A percentile compares a stretch with the other conserved stretches of the same genome.
phyloP scores from a whole-genome alignment of 768 basidiomycete species.

The Boletus patriciae region DNA sequence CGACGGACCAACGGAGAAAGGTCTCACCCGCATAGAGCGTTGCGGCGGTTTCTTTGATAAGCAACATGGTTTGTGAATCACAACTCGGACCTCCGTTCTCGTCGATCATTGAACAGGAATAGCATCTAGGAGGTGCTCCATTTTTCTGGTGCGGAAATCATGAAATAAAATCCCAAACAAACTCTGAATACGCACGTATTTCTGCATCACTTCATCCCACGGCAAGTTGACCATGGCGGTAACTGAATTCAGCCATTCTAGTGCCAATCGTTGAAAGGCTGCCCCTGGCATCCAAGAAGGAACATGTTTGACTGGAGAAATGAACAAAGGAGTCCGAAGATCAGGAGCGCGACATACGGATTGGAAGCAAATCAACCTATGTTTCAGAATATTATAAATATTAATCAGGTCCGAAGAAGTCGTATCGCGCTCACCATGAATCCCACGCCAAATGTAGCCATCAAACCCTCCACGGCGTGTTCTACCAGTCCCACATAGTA shows the following conservation, averaged over 20 bases:
- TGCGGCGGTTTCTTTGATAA: conserved; percentile 7
- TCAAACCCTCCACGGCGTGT: conserved; percentile 5
- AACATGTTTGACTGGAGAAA: conserved; percentile 1
- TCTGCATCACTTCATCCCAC: conserved; percentile 3
- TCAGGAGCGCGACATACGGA: background rate
- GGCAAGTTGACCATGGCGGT: conserved; percentile 4
- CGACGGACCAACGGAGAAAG: background rate
- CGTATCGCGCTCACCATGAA: background rate
- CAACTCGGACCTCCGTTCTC: conserved; percentile 4
- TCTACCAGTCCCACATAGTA: conserved; percentile 1
- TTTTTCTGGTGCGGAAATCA: background rate
- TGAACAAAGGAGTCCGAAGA: background rate
- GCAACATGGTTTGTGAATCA: background rate
- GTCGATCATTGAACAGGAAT: conserved; percentile 4
- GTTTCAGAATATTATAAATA: background rate
- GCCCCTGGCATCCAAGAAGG: conserved; percentile 5
- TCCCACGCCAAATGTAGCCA: conserved; percentile 4
- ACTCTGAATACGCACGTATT: background rate
- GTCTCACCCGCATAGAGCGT: background rate
- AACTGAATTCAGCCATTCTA: conserved; percentile 2
- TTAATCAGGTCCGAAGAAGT: background rate
- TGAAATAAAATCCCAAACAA: background rate
- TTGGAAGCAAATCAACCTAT: conserved; percentile 2
- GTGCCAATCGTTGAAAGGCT: conserved; percentile 1
- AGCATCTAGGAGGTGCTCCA: background rate